Evolutionary conservation across 2,329 filamentous ascomycete genomes (phyloP).

Genomic region (Fusarium pseudograminearum): DNA sequence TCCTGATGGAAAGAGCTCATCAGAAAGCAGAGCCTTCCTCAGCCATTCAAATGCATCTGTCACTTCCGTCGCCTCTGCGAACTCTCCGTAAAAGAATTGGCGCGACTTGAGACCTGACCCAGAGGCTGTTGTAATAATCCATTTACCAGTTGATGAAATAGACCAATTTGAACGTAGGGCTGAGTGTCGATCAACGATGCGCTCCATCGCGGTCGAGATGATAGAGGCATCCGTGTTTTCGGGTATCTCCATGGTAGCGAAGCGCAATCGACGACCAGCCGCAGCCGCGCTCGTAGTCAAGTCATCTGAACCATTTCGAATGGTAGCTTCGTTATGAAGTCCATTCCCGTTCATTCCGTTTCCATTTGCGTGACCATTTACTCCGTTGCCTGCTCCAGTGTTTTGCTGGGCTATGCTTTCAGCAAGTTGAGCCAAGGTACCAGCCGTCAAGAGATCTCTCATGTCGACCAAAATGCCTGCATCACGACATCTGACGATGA

Average conservation of each 20-base stretch:
- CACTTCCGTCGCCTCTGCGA: conserved; percentile 3
- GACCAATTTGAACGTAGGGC: conserved; percentile 8
- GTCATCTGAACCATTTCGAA: conserved; percentile 3
- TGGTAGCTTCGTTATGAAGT: background rate
- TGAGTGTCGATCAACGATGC: conserved; percentile 8
- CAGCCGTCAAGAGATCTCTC: conserved; percentile 5
- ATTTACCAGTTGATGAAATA: conserved; percentile 6
- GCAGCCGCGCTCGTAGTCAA: conserved; percentile 3
- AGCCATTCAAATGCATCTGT: conserved; percentile 5
- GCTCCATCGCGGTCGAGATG: background rate
- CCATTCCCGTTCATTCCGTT: conserved; percentile 7
- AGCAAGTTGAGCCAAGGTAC: conserved; percentile 6
- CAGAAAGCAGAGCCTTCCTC: conserved; percentile 1
- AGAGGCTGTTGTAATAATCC: conserved; percentile 2
- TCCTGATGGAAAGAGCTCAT: background rate
- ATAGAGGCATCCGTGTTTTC: conserved; percentile 5
- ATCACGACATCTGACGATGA: conserved; percentile 10
- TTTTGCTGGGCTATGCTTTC: conserved; percentile 3
- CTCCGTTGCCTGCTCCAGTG: background rate
- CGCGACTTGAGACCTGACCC: conserved; percentile 2
- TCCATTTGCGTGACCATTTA: conserved; percentile 4
- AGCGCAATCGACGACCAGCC: conserved; percentile 2
- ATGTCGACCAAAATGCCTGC: conserved; percentile 12
- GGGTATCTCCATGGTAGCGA: conserved; percentile 7
- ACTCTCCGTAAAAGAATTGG: conserved; percentile 3